Percentiles rank a stretch among this genome's conserved stretches.
phyloP scores from a whole-genome alignment of 2,329 filamentous ascomycete genomes.

The Verticillium longisporum region DNA sequence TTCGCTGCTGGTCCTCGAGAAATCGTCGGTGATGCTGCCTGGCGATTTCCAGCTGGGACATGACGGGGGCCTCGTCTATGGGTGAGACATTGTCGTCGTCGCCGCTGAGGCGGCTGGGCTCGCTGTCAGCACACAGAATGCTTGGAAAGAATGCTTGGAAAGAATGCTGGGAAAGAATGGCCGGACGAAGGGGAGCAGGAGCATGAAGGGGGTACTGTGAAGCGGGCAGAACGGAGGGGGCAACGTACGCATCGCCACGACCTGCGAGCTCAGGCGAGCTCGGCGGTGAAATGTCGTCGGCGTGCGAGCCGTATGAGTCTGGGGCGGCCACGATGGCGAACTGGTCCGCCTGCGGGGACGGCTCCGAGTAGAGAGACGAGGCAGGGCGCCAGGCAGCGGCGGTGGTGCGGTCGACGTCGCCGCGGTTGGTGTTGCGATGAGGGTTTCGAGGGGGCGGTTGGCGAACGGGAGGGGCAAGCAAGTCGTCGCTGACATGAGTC shows the following conservation, averaged over 20 bases:
- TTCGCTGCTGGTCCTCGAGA: constrained; percentile 17
- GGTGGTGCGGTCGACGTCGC: not conserved
- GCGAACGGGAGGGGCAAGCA: constrained; percentile 3
- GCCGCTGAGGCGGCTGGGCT: constrained; percentile 3
- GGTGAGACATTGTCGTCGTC: constrained; percentile 39
- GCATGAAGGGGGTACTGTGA: not conserved
- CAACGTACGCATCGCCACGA: constrained; percentile 33
- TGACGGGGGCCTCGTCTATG: constrained; percentile 37
- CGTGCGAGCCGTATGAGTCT: constrained; percentile 7
- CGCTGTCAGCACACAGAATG: constrained; percentile 9
- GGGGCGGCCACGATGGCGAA: constrained; percentile 13
- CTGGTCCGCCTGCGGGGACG: constrained; percentile 7
- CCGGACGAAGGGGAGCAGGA: not conserved
- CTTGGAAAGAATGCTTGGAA: not conserved
- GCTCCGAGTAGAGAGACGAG: constrained; percentile 8
- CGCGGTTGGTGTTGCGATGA: constrained; percentile 1
- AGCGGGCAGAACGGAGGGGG: not conserved
- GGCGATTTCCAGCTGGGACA: constrained; percentile 20
- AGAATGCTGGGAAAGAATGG: not conserved
- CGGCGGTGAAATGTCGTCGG: constrained; percentile 44
- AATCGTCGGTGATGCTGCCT: not conserved
- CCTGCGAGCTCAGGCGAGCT: constrained; percentile 46
- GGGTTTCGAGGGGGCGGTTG: not conserved
- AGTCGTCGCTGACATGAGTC: constrained; percentile 3
- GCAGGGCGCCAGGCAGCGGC: constrained; percentile 8